Conservation (phyloP, 2,329 filamentous ascomycete genomes). For the Pleomassaria siparia region DNA sequence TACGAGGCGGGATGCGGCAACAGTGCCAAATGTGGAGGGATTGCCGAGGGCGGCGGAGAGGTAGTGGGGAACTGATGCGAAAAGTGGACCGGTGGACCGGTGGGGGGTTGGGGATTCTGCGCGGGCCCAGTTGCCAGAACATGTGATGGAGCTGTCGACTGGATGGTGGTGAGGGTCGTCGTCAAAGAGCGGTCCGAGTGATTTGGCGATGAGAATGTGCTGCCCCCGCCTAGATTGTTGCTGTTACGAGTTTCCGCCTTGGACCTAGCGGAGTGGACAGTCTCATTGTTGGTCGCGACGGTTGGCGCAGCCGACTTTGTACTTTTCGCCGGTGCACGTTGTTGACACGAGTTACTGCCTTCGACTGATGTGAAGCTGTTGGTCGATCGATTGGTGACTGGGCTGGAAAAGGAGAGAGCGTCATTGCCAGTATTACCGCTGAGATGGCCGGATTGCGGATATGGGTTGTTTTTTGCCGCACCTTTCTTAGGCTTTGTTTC, state of each 20-base stretch:
- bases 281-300: slow-evolving; percentile 79
- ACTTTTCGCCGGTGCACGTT: slow-evolving; percentile 60
- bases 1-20: slow-evolving; percentile 68
- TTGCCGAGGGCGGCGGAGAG: slow-evolving; percentile 66
- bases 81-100: slow-evolving; percentile 53
- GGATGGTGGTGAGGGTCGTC: slow-evolving; percentile 83
- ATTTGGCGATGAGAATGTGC: slow-evolving; percentile 80
- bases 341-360: slow-evolving; percentile 50
- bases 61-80: slow-evolving; percentile 60
- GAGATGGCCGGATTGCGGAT: slow-evolving; percentile 74
- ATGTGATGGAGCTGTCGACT: slow-evolving; percentile 67
- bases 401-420: slow-evolving; percentile 54
- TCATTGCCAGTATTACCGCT: slow-evolving; percentile 48
- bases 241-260: slow-evolving; percentile 77
- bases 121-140: slow-evolving; percentile 42
- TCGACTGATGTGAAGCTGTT: slow-evolving; percentile 62
- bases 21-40: slow-evolving; percentile 69
- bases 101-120: slow-evolving; percentile 35
- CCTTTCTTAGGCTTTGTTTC: slow-evolving; percentile 59
- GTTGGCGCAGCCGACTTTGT: slow-evolving; percentile 77
- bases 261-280: slow-evolving; percentile 74
- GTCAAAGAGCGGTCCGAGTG: slow-evolving; percentile 79
- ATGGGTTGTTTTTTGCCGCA: slow-evolving; percentile 82
- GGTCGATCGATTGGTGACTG: slow-evolving; percentile 42
- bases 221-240: slow-evolving; percentile 62